Conservation (phyloP, 2,329 filamentous ascomycete species). For the Fusarium azukiicola region DNA sequence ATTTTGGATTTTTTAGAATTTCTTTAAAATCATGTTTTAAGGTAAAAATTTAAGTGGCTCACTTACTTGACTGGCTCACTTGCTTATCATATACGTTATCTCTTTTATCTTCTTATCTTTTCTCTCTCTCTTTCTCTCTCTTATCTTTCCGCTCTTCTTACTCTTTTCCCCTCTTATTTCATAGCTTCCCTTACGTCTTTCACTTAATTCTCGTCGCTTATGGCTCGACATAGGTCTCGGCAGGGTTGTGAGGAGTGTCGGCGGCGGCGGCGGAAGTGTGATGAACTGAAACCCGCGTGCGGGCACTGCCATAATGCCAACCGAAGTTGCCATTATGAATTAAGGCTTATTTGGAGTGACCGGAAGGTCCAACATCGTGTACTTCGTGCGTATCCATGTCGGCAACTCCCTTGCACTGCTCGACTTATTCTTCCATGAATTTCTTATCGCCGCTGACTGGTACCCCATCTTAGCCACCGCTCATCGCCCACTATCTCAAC, state of each 20-base stretch:
- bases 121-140: not conserved
- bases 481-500: not conserved
- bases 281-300: conserved; percentile 53
- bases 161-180: not conserved
- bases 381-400: not conserved
- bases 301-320: conserved; percentile 45
- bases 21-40: no score
- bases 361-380: conserved; percentile 20
- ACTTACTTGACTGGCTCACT: no score
- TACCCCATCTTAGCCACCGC: not conserved
- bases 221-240: conserved; percentile 52
- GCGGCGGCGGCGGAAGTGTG: conserved; percentile 54
- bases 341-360: conserved; percentile 52
- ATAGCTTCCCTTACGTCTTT: not conserved
- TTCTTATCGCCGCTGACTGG: not conserved
- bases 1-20: no score
- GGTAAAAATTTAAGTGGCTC: no score
- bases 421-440: not conserved
- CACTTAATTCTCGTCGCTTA: conserved; percentile 12
- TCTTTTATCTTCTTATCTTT: no score
- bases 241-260: conserved; percentile 56
- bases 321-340: conserved; percentile 48
- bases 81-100: no score
- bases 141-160: not conserved
- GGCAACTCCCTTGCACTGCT: not conserved